These are phyloP conservation scores for Pugionium dolabratum DNA, from an alignment of 345 rosid species.

Conservation along the genomic window DNA sequence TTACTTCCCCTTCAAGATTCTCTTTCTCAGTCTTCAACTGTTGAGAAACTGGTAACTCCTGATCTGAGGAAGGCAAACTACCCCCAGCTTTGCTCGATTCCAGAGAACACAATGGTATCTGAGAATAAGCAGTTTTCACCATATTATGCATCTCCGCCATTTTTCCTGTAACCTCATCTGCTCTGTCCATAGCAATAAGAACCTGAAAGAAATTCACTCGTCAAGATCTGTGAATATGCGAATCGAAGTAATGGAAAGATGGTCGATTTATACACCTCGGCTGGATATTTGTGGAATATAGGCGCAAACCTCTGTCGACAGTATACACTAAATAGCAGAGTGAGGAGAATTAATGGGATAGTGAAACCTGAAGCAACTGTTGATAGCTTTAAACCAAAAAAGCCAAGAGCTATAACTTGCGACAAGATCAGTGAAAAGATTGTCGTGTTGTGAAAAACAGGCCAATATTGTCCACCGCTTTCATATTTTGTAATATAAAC, in stretches of 20 bases:
- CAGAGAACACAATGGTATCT: conserved; percentile 46
- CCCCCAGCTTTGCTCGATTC: conserved; percentile 32
- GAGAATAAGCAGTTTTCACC: conserved; percentile 70
- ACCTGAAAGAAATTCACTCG: conserved; percentile 45
- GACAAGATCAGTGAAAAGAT: conserved; percentile 82
- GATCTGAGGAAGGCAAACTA: conserved; percentile 23
- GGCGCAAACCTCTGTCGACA: conserved; percentile 79
- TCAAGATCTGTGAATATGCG: conserved; percentile 30
- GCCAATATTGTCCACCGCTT: conserved; percentile 89
- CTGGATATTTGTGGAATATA: conserved; percentile 60
- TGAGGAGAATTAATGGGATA: conserved; percentile 65
- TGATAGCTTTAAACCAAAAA: conserved; percentile 73
- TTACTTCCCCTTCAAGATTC: conserved; percentile 18
- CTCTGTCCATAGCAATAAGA: conserved; percentile 81
- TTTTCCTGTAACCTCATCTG: conserved; percentile 62
- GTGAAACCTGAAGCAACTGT: conserved; percentile 75
- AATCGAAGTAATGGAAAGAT: not conserved
- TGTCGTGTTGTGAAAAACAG: conserved; percentile 77
- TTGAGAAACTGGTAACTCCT: conserved; percentile 38
- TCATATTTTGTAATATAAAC: conserved; percentile 73
- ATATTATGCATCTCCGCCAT: conserved; percentile 51
- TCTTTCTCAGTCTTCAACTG: conserved; percentile 31
- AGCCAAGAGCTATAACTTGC: conserved; percentile 80
- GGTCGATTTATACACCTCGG: conserved; percentile 49
- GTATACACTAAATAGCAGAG: conserved; percentile 76